These are phyloP conservation scores for Gossypium australe DNA, from an alignment of 345 rosid species.

Conservation along the genomic window DNA sequence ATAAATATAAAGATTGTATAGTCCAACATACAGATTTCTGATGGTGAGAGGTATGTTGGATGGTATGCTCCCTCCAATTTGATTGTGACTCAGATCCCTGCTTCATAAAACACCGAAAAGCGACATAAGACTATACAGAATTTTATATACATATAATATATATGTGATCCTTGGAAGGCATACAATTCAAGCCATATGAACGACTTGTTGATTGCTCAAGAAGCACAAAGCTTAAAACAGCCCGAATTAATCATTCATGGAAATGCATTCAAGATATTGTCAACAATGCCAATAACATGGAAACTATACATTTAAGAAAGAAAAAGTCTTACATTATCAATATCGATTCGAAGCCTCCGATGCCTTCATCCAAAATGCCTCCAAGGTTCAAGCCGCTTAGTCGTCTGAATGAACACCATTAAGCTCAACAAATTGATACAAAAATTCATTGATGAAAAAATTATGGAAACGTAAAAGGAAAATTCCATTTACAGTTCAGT, in stretches of 20 bases:
- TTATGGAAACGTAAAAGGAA: conserved; percentile 15
- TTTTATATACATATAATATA: too few relatives aligned
- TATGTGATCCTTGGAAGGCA: neutral
- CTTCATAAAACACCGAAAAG: conserved; percentile 20
- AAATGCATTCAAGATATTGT: neutral
- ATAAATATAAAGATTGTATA: neutral
- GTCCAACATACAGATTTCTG: conserved; percentile 52
- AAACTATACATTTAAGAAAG: conserved; percentile 5
- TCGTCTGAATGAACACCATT: conserved; percentile 43
- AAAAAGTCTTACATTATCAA: conserved; percentile 56
- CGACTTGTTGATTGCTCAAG: neutral
- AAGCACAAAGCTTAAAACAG: neutral
- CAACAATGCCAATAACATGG: neutral
- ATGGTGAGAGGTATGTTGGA: conserved; percentile 59
- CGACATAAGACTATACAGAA: neutral
- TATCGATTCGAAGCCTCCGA: conserved; percentile 55
- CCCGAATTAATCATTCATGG: neutral
- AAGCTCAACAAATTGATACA: conserved; percentile 11
- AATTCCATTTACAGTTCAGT: conserved; percentile 57
- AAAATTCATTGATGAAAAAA: neutral
- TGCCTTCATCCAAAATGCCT: conserved; percentile 47
- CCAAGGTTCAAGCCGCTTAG: conserved; percentile 55
- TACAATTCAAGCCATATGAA: neutral
- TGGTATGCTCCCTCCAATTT: conserved; percentile 77
- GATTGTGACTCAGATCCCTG: conserved; percentile 90